Evolutionary conservation across 106 monocot genomes (phyloP).

Genomic region (Iris macrosiphon): DNA sequence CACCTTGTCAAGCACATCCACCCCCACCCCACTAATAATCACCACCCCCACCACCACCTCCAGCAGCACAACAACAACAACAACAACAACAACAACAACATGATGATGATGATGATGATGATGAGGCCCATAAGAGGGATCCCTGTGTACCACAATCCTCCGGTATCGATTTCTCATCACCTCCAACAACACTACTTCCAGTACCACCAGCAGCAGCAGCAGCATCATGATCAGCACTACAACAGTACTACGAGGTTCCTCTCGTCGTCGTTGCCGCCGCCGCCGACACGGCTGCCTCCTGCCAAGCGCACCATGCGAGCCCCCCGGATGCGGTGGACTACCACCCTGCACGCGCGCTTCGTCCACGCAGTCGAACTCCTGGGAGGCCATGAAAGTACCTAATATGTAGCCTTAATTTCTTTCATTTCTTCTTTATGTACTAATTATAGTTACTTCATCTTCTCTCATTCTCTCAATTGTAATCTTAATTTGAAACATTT

Average conservation of each 20-base stretch:
- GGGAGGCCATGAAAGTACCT: constrained; percentile 61
- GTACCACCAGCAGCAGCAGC: background rate
- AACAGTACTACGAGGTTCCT: background rate
- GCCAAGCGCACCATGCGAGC: constrained; percentile 39
- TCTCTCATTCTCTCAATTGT: too few species aligned
- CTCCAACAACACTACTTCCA: too few species aligned
- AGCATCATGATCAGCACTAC: too few species aligned
- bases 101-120: constrained; percentile 8
- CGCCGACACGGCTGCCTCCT: constrained; percentile 11
- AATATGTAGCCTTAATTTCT: too few species aligned
- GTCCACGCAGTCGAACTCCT: constrained; percentile 52
- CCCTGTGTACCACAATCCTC: constrained; percentile 38
- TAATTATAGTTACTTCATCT: too few species aligned
- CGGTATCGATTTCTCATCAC: too few species aligned
- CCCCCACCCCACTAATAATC: background rate
- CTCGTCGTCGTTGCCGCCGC: too few species aligned
- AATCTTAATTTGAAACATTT: too few species aligned
- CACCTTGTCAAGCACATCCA: constrained; percentile 6
- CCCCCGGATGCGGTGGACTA: constrained; percentile 59
- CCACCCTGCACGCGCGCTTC: constrained; percentile 43
- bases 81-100: background rate
- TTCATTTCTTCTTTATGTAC: too few species aligned
- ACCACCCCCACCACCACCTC: background rate
- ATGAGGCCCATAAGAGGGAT: constrained; percentile 58
- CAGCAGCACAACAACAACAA: background rate